Percentiles rank a stretch among this genome's conserved stretches.
phyloP scores from a whole-genome alignment of 768 basidiomycete genomes.

The Lactarius hatsudake region DNA sequence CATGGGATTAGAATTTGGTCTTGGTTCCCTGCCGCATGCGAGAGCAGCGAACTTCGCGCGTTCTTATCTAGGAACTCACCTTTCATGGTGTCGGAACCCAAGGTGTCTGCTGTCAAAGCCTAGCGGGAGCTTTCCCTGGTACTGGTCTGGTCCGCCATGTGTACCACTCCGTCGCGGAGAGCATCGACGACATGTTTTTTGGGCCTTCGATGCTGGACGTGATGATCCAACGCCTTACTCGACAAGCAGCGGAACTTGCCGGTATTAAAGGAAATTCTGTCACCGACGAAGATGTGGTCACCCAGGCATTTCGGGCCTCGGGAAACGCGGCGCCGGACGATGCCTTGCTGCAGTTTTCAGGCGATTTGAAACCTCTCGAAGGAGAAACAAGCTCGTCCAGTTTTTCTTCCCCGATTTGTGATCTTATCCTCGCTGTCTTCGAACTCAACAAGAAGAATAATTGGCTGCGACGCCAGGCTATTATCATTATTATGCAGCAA shows the following conservation, averaged over 20 bases:
- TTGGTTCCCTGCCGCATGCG: slow-evolving; percentile 72
- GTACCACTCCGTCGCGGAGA: slow-evolving; percentile 89
- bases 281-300: slow-evolving; percentile 81
- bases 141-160: slow-evolving; percentile 80
- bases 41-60: slow-evolving; percentile 73
- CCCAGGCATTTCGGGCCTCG: slow-evolving; percentile 70
- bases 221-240: slow-evolving; percentile 85
- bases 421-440: slow-evolving; percentile 88
- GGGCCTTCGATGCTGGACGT: slow-evolving; percentile 95
- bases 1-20: slow-evolving; percentile 57
- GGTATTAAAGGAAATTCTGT: slow-evolving; percentile 78
- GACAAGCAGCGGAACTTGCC: slow-evolving; percentile 86
- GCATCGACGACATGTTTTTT: slow-evolving; percentile 96
- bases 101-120: slow-evolving; percentile 39
- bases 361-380: slow-evolving; percentile 75
- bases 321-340: slow-evolving; percentile 66
- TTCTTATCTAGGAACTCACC: slow-evolving; percentile 90
- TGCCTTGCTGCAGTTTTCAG: slow-evolving; percentile 66
- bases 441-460: slow-evolving; percentile 95
- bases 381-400: slow-evolving; percentile 87
- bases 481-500: slow-evolving; percentile 95
- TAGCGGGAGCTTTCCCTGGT: slow-evolving; percentile 54
- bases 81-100: slow-evolving; percentile 58
- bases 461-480: slow-evolving; percentile 93
- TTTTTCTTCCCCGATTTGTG: slow-evolving; percentile 93